Percentiles rank a stretch among this genome's conserved stretches.
phyloP scores from a whole-genome alignment of 108 stramenopile species.

The Aurantiochytrium sp. region DNA sequence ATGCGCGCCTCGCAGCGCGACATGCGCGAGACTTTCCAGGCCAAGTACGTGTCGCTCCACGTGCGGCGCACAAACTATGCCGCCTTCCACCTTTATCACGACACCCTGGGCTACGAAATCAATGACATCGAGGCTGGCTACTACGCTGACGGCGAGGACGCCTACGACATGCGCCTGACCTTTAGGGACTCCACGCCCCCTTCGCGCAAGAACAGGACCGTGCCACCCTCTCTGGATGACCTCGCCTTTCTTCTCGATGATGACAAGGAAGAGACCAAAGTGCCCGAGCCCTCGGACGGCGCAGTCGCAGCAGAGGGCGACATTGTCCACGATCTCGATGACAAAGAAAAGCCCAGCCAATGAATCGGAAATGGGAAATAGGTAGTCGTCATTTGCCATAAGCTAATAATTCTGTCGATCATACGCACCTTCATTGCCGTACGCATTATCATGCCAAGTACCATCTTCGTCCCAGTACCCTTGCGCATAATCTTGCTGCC shows the following conservation, averaged over 20 bases:
- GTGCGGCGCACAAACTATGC: slow-evolving; percentile 92
- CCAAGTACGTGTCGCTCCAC: slow-evolving; percentile 90
- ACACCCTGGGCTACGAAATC: slow-evolving; percentile 85
- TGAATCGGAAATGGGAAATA: no score
- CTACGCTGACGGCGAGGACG: slow-evolving; percentile 99
- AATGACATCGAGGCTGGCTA: slow-evolving; percentile 94
- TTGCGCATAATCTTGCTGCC: not conserved
- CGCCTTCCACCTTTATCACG: slow-evolving; percentile 90
- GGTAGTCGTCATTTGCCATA: no score
- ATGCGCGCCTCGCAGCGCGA: slow-evolving; percentile 78
- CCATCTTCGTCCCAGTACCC: not conserved
- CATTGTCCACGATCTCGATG: slow-evolving; percentile 13
- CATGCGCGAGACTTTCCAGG: slow-evolving; percentile 87
- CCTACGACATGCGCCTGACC: slow-evolving; percentile 78
- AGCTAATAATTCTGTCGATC: not conserved
- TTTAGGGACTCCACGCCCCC: not conserved
- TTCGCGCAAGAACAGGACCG: not conserved
- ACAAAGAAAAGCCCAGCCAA: not conserved
- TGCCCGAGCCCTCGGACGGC: not conserved
- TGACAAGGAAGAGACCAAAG: not conserved
- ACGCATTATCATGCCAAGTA: no score
- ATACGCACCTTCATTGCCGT: not conserved
- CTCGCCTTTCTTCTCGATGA: not conserved
- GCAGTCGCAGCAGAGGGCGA: not conserved
- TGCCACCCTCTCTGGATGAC: not conserved